These are phyloP conservation scores for Yamadazyma blattariae DNA, from an alignment of 1,139 yeast species.

Conservation along the genomic window DNA sequence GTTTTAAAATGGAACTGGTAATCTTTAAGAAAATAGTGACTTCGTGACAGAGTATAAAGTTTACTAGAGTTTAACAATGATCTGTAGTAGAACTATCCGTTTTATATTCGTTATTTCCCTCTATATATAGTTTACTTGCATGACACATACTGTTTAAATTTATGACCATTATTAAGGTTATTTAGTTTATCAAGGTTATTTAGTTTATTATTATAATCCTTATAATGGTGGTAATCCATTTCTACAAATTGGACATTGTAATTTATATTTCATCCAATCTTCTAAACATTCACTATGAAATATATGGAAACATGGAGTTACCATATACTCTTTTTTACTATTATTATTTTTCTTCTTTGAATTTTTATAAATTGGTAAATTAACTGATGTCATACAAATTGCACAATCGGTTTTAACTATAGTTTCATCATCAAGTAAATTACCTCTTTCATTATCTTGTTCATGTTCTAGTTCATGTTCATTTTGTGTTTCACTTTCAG, in stretches of 20 bases:
- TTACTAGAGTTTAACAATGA: too few species aligned
- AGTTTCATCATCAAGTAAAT: conserved; percentile 3
- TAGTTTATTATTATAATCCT: too few species aligned
- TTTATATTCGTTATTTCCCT: too few species aligned
- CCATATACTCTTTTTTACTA: conserved; percentile 58
- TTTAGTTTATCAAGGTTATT: too few species aligned
- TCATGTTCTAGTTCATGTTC: conserved; percentile 14
- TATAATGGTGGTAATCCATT: conserved; percentile 70
- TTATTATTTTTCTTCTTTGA: conserved; percentile 9
- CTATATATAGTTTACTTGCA: too few species aligned
- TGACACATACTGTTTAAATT: too few species aligned
- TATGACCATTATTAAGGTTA: too few species aligned
- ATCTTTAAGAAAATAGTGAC: too few species aligned
- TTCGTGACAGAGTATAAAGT: too few species aligned
- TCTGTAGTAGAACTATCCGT: too few species aligned
- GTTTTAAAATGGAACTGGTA: too few species aligned
- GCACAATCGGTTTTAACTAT: conserved; percentile 60
- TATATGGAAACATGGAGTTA: conserved; percentile 88
- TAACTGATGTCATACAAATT: conserved; percentile 80
- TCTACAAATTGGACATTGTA: conserved; percentile 94
- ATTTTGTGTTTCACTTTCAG: conserved; percentile 5
- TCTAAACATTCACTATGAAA: conserved; percentile 87
- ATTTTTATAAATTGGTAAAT: conserved; percentile 48
- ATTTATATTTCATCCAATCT: conserved; percentile 88
- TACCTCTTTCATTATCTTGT: conserved; percentile 15